Evolutionary conservation across 768 basidiomycete genomes (phyloP).

Genomic region (Tulasnella sp.): DNA sequence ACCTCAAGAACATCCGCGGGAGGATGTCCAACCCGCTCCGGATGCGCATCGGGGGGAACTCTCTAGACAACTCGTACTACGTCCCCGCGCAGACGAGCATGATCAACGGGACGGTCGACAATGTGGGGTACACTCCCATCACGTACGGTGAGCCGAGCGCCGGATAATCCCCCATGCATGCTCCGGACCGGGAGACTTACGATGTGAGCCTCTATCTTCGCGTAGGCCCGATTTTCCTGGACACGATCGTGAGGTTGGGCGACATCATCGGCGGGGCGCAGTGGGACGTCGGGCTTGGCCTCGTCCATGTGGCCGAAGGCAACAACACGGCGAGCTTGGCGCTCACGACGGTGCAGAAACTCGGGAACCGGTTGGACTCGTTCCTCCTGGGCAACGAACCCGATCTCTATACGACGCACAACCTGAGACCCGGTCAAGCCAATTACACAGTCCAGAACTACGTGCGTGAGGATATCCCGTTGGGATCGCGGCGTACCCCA

Average conservation of each 20-base stretch:
- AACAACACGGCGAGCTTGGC: conserved; percentile 11
- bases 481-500: too few relatives aligned
- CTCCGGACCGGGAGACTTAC: too few relatives aligned
- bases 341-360: not conserved
- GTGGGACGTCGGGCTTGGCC: conserved; percentile 11
- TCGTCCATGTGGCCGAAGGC: conserved; percentile 1
- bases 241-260: conserved; percentile 1
- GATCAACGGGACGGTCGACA: conserved; percentile 12
- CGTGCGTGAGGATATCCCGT: conserved; percentile 7
- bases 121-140: conserved; percentile 11
- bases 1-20: conserved; percentile 7
- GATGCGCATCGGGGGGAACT: conserved; percentile 16
- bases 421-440: not conserved
- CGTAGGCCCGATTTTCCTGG: conserved; percentile 1
- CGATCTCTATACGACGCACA: conserved; percentile 9
- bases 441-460: conserved; percentile 16
- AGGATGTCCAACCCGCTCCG: conserved; percentile 15
- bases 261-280: conserved; percentile 3
- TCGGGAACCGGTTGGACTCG: conserved; percentile 9
- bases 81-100: conserved; percentile 4
- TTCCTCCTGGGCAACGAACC: conserved; percentile 16
- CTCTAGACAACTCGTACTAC: conserved; percentile 13
- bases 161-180: not conserved
- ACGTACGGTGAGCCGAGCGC: conserved; percentile 11
- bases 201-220: too few relatives aligned